phyloP scores from a whole-genome alignment of 1,284 basidiomycete species.

The Tilletiopsis washingtonensis region DNA sequence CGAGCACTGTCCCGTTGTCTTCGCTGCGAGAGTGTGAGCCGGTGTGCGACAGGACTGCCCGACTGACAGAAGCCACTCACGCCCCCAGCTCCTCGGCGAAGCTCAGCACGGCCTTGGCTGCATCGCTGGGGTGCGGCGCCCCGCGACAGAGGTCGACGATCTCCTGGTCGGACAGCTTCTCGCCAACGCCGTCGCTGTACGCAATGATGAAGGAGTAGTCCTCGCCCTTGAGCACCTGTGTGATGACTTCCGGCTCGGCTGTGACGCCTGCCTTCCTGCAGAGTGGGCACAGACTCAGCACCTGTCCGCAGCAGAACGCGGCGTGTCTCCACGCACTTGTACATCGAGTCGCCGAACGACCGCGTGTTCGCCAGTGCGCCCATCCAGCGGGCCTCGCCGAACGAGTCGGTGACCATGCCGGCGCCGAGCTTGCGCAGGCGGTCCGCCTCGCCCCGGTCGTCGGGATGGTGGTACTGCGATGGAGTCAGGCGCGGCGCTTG shows the following conservation, averaged over 20 bases:
- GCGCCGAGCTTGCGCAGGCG: slow-evolving; percentile 80
- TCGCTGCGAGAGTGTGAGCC: slow-evolving; percentile 52
- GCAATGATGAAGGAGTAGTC: slow-evolving; percentile 34
- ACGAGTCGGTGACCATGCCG: slow-evolving; percentile 83
- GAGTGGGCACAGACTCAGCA: no score
- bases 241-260: slow-evolving; percentile 83
- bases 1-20: slow-evolving; percentile 84
- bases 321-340: no score
- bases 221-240: slow-evolving; percentile 59
- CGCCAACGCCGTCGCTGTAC: slow-evolving; percentile 71
- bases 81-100: slow-evolving; percentile 77
- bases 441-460: slow-evolving; percentile 73
- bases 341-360: slow-evolving; percentile 83
- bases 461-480: slow-evolving; percentile 83
- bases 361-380: slow-evolving; percentile 88
- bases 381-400: slow-evolving; percentile 94
- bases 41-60: no score
- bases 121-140: slow-evolving; percentile 64
- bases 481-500: no score
- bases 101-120: slow-evolving; percentile 71
- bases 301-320: neutral
- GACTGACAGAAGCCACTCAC: neutral
- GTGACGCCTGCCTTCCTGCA: slow-evolving; percentile 62
- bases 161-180: slow-evolving; percentile 84
- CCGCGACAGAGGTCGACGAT: slow-evolving; percentile 79